Base-by-base conservation (phyloP, 495 filamentous ascomycete species). In the Aspergillus biplanus region DNA sequence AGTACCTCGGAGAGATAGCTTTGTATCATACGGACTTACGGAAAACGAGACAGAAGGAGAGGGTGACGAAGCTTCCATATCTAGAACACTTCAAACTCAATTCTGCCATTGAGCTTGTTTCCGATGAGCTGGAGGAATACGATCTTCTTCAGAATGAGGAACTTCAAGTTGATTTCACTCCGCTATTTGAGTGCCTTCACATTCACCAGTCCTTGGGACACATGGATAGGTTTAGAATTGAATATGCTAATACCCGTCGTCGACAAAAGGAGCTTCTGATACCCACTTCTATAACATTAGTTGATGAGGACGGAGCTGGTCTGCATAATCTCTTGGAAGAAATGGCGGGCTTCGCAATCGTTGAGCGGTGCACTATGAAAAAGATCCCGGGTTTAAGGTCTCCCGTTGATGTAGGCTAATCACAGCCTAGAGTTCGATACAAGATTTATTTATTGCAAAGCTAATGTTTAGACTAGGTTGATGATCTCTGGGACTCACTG, bases 401-500 rank as follows among this genome's bases (percentile, higher is more conserved):
- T n/a, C 78, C 85, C 13, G 84, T 89, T 59, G 95, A 98, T 82
- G 93, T 96, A 75, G 50, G 66, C 34, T 39, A 32, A 49, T 16
- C 31, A 53, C 57, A 55, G 16, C 34, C 33, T 31, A 8, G 47
- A 21, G 15, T 16, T 33, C 8, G 2, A 18, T 47, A 11, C 0
- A 16, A 12, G 18, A 37, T 33, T 12, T 39, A 33, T 44, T 13
- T 21, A 48, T 13, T 50, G 31, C 48, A 62, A 65, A 42, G 58
- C 52, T 50, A 33, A 27, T 47, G 16, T 49, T 7, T 9, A 12
- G 11, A 47, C 32, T 63, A 94, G 91, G 90, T 97, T 54, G 94
- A 98, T 69, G 93, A 97, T 72, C 83, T 99, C 6, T 99, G 95
- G 95, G 93, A 97, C 70, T 97, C 93, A 0, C 94, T 97, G 92